Evolutionary conservation across 306 rosid genomes (phyloP), one percentile per base, ranked within the genome.

Genomic region (Sicyos edulis): DNA sequence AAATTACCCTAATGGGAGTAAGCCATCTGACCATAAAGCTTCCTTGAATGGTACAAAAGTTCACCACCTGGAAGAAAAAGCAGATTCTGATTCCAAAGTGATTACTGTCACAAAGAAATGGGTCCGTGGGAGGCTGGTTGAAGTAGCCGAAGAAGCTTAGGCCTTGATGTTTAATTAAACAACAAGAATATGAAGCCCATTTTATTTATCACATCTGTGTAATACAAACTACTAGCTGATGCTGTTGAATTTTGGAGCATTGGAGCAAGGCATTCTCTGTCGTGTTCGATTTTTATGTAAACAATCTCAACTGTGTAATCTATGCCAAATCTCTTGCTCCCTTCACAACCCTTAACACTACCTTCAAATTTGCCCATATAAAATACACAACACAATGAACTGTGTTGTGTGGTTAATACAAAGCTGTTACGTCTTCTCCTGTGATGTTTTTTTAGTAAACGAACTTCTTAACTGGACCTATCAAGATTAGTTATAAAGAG

Each of bases 41-140:
- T 77, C 77, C 57, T 70, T 82, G 24, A 76, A 78, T 17, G 82
- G 81, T 70, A 77, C 82, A 77, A 81, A 64, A 54, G 76, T 40
- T 60, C 78, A 79, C 73, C 76, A 73, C 70, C 65, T 58, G 65
- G 67, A 72, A 70, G 84, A 84, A 56, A 84, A 79, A 57, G 52
- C 80, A 8, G 76, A 54, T 61, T 70, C 80, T n/a, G 76, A 54
- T 61, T 70, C 80, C 20, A 73, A 79, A 54, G 54, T 84, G 20
- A 77, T 44, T 64, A 12, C 82, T 16, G 78, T 77, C 65, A 79
- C 86, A 6, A 95, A 84, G 74, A 91, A 74, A 78, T 95, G 99
- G 99, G 83, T 89, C 74, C 82, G 97, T 7, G 97, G 99, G 80
- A 87, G 89, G 83, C 95, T 91, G 2, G 80, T 95, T 77, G 96